These are phyloP conservation scores for Russula lepida DNA, from an alignment of 768 basidiomycete genomes.

Conservation along the genomic window DNA sequence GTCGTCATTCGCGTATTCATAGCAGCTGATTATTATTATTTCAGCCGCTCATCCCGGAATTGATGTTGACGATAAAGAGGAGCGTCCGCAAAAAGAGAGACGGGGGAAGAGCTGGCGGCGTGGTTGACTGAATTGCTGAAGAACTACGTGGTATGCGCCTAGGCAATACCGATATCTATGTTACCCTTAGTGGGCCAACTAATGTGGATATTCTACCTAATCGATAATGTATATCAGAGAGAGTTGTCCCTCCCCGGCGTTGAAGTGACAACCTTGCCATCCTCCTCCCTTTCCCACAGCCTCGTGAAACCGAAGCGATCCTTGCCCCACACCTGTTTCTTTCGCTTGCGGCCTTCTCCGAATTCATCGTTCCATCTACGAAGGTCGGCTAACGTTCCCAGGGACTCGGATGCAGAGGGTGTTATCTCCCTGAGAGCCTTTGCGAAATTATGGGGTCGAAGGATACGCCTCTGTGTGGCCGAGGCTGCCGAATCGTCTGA, in stretches of 20 bases:
- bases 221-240: conserved; percentile 1
- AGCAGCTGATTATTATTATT: conserved; percentile 9
- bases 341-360: conserved; percentile 71
- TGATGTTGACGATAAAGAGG: conserved; percentile 40
- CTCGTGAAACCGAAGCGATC: conserved; percentile 80
- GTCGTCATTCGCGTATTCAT: neutral
- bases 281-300: conserved; percentile 32
- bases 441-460: conserved; percentile 59
- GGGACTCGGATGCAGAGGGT: conserved; percentile 77
- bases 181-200: neutral
- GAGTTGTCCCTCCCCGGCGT: conserved; percentile 16
- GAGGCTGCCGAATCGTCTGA: neutral
- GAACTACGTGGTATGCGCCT: neutral
- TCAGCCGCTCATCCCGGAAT: conserved; percentile 28
- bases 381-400: conserved; percentile 66
- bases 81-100: conserved; percentile 29
- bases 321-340: conserved; percentile 76
- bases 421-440: conserved; percentile 86
- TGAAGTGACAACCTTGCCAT: conserved; percentile 36
- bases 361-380: conserved; percentile 92
- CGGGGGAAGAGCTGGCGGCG: conserved; percentile 16
- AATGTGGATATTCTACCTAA: conserved; percentile 6
- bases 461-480: conserved; percentile 29
- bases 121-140: neutral
- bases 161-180: neutral